Evolutionary conservation across 2,329 filamentous ascomycete species (phyloP).

Genomic region (Thielaviopsis populi): DNA sequence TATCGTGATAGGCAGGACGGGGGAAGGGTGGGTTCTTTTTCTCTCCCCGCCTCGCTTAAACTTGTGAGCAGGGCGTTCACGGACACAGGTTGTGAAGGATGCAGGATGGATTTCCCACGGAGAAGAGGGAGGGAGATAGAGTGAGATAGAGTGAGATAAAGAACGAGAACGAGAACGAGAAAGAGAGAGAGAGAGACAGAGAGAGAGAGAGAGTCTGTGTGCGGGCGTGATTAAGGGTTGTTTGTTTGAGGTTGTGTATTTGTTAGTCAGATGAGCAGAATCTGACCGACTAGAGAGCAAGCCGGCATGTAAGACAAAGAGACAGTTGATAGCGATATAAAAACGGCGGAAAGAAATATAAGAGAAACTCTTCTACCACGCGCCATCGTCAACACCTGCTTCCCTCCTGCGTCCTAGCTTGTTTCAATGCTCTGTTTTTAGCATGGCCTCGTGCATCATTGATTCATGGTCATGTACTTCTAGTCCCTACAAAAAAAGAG

Average conservation of each 20-base stretch:
- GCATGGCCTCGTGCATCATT: not conserved
- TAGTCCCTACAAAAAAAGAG: not conserved
- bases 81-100: not conserved
- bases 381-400: not conserved
- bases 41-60: slow-evolving; percentile 2
- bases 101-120: not conserved
- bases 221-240: no score
- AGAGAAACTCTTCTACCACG: not conserved
- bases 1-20: not conserved
- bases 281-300: not conserved
- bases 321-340: not conserved
- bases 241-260: not conserved
- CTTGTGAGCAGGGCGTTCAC: slow-evolving; percentile 4
- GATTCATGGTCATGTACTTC: not conserved
- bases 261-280: not conserved
- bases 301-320: not conserved
- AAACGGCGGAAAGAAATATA: not conserved
- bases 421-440: not conserved
- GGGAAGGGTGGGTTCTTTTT: not conserved
- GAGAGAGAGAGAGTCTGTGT: not conserved
- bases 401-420: not conserved
- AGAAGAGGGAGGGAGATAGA: not conserved
- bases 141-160: not conserved
- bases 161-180: not conserved
- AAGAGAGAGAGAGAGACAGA: not conserved